Conservation (phyloP, 371 early-diverging fungal genomes). For the Funneliformis caledonium region DNA sequence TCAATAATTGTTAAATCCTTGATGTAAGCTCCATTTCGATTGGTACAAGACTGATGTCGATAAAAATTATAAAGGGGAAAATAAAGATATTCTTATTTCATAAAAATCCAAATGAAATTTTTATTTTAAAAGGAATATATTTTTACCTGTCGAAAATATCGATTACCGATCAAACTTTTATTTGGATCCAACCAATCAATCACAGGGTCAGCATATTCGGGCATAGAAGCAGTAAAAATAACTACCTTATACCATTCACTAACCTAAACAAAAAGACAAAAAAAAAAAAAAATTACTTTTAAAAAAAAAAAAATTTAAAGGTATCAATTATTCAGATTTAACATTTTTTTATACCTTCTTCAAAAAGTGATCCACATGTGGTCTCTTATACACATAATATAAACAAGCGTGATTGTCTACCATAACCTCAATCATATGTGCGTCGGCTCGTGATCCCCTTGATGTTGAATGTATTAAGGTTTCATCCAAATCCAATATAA, state of each 20-base stretch:
- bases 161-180: constrained; percentile 72
- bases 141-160: constrained; percentile 84
- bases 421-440: constrained; percentile 89
- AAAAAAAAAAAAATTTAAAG: not conserved
- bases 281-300: not conserved
- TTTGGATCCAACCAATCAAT: constrained; percentile 92
- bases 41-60: constrained; percentile 67
- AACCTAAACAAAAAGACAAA: constrained; percentile 56
- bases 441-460: constrained; percentile 62
- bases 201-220: constrained; percentile 98
- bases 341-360: constrained; percentile 65
- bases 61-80: not conserved
- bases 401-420: constrained; percentile 87
- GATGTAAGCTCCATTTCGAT: constrained; percentile 77
- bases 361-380: constrained; percentile 94
- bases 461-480: constrained; percentile 94
- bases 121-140: constrained; percentile 8
- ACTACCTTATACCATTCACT: constrained; percentile 97
- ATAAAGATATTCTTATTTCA: not conserved
- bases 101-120: constrained; percentile 3
- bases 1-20: constrained; percentile 88
- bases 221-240: constrained; percentile 97
- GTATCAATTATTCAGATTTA: not conserved
- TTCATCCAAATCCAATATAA: constrained; percentile 97
- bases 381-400: constrained; percentile 96